Conservation (phyloP, 2,329 filamentous ascomycete species). For the Alternaria gaisen region DNA sequence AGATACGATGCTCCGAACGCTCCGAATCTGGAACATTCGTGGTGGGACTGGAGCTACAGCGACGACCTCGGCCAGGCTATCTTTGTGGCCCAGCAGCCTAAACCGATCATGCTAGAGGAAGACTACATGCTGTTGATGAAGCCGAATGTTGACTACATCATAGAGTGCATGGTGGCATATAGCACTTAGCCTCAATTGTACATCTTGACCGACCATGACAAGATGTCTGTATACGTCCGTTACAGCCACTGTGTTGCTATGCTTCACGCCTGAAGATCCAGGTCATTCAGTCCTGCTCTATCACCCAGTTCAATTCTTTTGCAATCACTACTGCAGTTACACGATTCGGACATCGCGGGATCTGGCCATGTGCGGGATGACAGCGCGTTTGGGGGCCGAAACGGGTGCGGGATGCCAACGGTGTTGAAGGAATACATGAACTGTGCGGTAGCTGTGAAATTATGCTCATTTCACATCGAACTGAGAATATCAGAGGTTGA, state of each 20-base stretch:
- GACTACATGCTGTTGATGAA: constrained; percentile 50
- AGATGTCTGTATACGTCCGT: neutral
- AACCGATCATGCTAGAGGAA: constrained; percentile 44
- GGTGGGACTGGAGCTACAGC: constrained; percentile 54
- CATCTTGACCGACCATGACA: neutral
- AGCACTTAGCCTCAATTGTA: neutral
- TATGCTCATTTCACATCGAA: too few species aligned
- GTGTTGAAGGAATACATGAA: too few species aligned
- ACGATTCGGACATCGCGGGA: too few species aligned
- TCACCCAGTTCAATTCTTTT: too few species aligned
- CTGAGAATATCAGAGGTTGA: too few species aligned
- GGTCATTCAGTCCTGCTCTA: too few species aligned
- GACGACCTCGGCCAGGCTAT: constrained; percentile 33
- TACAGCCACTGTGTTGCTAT: neutral
- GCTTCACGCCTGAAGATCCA: neutral
- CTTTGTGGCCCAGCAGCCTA: constrained; percentile 40
- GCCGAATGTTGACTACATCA: constrained; percentile 49
- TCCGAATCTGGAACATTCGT: constrained; percentile 42
- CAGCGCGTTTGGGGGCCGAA: too few species aligned
- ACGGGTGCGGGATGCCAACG: neutral
- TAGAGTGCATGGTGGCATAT: constrained; percentile 15
- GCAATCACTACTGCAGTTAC: too few species aligned
- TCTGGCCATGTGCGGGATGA: neutral
- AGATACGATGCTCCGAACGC: constrained; percentile 47
- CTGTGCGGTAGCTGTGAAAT: too few species aligned